These are phyloP conservation scores for Typha latifolia DNA, from an alignment of 176 grass and related monocot genomes.

Conservation along the genomic window DNA sequence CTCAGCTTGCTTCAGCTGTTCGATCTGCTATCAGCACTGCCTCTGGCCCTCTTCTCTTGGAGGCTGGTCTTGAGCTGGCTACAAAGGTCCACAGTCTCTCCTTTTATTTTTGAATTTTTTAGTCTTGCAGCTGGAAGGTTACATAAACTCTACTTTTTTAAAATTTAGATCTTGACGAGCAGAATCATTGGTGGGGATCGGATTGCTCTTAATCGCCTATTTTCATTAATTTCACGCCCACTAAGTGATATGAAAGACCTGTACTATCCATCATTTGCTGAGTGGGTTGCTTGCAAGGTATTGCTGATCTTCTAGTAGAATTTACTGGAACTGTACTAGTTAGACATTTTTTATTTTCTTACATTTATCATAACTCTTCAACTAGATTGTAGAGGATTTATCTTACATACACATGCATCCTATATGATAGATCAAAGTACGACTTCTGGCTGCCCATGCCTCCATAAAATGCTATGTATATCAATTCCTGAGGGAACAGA, in stretches of 20 bases:
- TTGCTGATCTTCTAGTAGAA: slow-evolving; percentile 11
- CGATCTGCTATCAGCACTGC: slow-evolving; percentile 67
- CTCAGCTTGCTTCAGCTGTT: slow-evolving; percentile 96
- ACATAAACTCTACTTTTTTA: slow-evolving; percentile 15
- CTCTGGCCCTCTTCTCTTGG: slow-evolving; percentile 83
- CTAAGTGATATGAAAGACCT: slow-evolving; percentile 81
- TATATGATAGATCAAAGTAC: slow-evolving; percentile 73
- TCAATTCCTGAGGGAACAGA: slow-evolving; percentile 61
- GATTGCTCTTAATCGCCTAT: slow-evolving; percentile 79
- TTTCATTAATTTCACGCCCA: slow-evolving; percentile 68
- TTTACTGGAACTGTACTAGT: background rate
- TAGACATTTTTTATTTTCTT: slow-evolving; percentile 23
- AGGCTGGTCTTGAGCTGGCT: slow-evolving; percentile 84
- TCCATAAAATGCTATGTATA: slow-evolving; percentile 89
- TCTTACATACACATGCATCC: slow-evolving; percentile 11
- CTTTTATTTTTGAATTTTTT: background rate
- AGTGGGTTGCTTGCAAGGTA: slow-evolving; percentile 99
- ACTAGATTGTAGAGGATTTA: slow-evolving; percentile 13
- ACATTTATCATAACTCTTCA: slow-evolving; percentile 7
- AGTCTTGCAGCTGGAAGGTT: background rate
- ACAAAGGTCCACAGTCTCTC: slow-evolving; percentile 36
- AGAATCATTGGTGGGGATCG: slow-evolving; percentile 73
- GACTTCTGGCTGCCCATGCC: slow-evolving; percentile 81
- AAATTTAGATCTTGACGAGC: slow-evolving; percentile 82
- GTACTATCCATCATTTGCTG: slow-evolving; percentile 93